Evolutionary conservation across 768 basidiomycete genomes (phyloP).

Genomic region (Calocera viscosa): DNA sequence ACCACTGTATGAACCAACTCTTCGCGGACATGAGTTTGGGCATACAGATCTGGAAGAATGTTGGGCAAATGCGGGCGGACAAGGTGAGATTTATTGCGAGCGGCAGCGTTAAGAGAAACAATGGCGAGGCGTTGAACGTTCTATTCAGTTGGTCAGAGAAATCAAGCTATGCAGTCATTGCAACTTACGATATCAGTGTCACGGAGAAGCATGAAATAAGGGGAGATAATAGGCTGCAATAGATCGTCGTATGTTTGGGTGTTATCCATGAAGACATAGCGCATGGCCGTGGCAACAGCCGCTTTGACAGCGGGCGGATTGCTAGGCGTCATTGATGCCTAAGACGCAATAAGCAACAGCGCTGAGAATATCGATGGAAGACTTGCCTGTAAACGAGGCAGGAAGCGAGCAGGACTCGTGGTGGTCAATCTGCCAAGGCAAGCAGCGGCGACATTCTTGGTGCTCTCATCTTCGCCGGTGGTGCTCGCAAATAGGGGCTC

Average conservation of each 20-base stretch:
- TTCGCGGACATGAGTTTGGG: slow-evolving; percentile 67
- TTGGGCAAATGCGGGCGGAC: slow-evolving; percentile 68
- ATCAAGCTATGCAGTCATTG: background rate
- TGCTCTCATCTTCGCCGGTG: slow-evolving; percentile 78
- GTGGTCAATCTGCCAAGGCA: slow-evolving; percentile 92
- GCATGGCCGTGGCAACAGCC: slow-evolving; percentile 83
- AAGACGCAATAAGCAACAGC: background rate
- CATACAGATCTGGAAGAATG: slow-evolving; percentile 72
- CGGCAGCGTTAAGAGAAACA: slow-evolving; percentile 86
- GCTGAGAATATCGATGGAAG: background rate
- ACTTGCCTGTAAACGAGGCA: slow-evolving; percentile 81
- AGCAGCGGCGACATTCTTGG: slow-evolving; percentile 88
- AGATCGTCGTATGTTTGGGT: slow-evolving; percentile 79
- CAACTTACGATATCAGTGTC: slow-evolving; percentile 68
- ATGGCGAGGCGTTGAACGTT: slow-evolving; percentile 81
- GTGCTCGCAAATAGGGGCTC: slow-evolving; percentile 83
- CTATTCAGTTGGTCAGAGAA: slow-evolving; percentile 32
- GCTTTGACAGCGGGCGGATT: slow-evolving; percentile 60
- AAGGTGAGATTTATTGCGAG: slow-evolving; percentile 85
- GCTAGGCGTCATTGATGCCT: slow-evolving; percentile 54
- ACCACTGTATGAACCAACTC: slow-evolving; percentile 79
- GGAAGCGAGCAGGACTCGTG: slow-evolving; percentile 76
- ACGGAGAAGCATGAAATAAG: slow-evolving; percentile 83
- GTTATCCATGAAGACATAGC: slow-evolving; percentile 81
- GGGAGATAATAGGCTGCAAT: slow-evolving; percentile 73